These are phyloP conservation scores for Ceratocystis ficicola DNA, from an alignment of 2,329 filamentous ascomycete genomes.

Conservation along the genomic window DNA sequence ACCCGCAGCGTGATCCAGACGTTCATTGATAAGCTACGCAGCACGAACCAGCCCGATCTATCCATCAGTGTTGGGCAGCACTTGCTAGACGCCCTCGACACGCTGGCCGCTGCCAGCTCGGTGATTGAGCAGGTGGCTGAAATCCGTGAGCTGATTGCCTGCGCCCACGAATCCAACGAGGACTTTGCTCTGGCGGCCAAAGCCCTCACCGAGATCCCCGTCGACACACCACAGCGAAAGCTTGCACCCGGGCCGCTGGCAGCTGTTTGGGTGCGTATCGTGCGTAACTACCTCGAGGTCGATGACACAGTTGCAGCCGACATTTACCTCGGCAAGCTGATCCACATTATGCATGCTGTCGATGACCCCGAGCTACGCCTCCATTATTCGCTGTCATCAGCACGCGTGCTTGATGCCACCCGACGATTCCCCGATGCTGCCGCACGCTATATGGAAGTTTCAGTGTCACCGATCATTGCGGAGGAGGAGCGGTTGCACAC, in stretches of 20 bases:
- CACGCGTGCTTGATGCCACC: slow-evolving; percentile 83
- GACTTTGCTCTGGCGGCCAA: slow-evolving; percentile 69
- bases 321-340: slow-evolving; percentile 84
- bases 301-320: slow-evolving; percentile 81
- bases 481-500: slow-evolving; percentile 78
- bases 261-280: slow-evolving; percentile 81
- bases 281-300: slow-evolving; percentile 84
- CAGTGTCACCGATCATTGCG: slow-evolving; percentile 62
- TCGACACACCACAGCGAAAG: slow-evolving; percentile 78
- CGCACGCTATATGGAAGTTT: slow-evolving; percentile 78
- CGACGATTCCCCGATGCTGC: slow-evolving; percentile 80
- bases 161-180: slow-evolving; percentile 70
- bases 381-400: slow-evolving; percentile 83
- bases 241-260: slow-evolving; percentile 74
- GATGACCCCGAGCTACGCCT: slow-evolving; percentile 61
- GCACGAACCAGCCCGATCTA: slow-evolving; percentile 48
- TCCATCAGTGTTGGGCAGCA: slow-evolving; percentile 66
- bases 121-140: slow-evolving; percentile 76
- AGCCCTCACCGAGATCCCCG: slow-evolving; percentile 66
- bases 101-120: slow-evolving; percentile 38
- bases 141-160: slow-evolving; percentile 68
- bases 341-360: slow-evolving; percentile 76
- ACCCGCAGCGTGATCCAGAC: slow-evolving; percentile 54
- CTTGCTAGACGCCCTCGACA: slow-evolving; percentile 54
- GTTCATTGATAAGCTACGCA: slow-evolving; percentile 52